A percentile compares a stretch with the other conserved stretches of the same genome.
phyloP scores from a whole-genome alignment of 2,329 filamentous ascomycete genomes.

The Diaporthe humulicola region DNA sequence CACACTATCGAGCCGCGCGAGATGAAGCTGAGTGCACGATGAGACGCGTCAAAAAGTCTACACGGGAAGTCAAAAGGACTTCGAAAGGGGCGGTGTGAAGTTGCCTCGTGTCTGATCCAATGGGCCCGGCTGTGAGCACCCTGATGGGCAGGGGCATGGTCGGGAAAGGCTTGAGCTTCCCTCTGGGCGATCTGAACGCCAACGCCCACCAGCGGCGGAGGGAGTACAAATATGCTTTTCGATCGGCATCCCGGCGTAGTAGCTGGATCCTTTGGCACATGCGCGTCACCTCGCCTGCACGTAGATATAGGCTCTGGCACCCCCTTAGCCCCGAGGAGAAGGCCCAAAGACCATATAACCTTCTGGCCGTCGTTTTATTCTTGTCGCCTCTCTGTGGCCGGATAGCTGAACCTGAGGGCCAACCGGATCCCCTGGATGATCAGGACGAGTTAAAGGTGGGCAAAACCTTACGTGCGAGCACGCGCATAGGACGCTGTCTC shows the following conservation, averaged over 20 bases:
- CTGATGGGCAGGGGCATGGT: neutral
- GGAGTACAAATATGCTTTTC: neutral
- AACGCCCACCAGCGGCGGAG: neutral
- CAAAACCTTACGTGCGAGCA: neutral
- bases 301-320: neutral
- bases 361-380: conserved; percentile 2
- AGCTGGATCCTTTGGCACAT: conserved; percentile 10
- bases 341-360: neutral
- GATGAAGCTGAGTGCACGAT: conserved; percentile 10
- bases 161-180: neutral
- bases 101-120: neutral
- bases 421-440: conserved; percentile 1
- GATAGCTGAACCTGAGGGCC: neutral
- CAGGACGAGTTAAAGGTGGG: neutral
- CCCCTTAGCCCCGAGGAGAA: neutral
- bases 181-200: neutral
- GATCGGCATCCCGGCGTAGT: conserved; percentile 17
- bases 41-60: conserved; percentile 28
- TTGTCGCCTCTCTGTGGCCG: neutral
- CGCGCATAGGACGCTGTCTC: neutral
- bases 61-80: conserved; percentile 2
- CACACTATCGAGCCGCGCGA: neutral
- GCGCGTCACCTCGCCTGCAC: conserved; percentile 25
- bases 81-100: neutral
- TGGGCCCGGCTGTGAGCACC: neutral